phyloP scores from a whole-genome alignment of 805 yeast species.

The Wickerhamiella musiphila region DNA sequence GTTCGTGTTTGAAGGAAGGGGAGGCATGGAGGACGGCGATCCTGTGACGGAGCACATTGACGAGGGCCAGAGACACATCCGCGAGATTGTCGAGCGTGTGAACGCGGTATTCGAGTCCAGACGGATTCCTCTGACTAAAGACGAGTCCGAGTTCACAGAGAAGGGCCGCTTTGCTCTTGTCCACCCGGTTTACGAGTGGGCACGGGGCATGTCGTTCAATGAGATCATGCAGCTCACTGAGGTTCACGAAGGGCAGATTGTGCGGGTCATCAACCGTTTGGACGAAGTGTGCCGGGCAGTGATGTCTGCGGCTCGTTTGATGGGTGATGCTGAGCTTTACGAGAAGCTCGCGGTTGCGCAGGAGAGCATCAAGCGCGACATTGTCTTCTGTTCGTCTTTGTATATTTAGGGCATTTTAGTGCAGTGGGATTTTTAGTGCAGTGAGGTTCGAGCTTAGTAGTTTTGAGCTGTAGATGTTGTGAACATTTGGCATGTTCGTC shows the following conservation, averaged over 20 bases:
- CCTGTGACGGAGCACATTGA: constrained; percentile 76
- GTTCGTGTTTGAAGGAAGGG: constrained; percentile 81
- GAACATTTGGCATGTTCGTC: too few relatives aligned
- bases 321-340: constrained; percentile 84
- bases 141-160: constrained; percentile 71
- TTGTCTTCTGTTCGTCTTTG: constrained; percentile 90
- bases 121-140: constrained; percentile 62
- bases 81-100: constrained; percentile 49
- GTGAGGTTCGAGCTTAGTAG: too few relatives aligned
- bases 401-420: constrained; percentile 34
- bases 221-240: constrained; percentile 79
- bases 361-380: constrained; percentile 88
- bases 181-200: constrained; percentile 97
- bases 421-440: background rate
- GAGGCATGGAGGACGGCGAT: constrained; percentile 40
- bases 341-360: constrained; percentile 83
- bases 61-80: constrained; percentile 38
- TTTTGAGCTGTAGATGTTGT: too few relatives aligned
- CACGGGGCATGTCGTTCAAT: constrained; percentile 78
- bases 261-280: constrained; percentile 79
- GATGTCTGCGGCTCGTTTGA: constrained; percentile 79
- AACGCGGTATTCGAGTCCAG: constrained; percentile 43
- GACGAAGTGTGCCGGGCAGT: constrained; percentile 95
- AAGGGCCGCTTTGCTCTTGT: constrained; percentile 75
- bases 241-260: constrained; percentile 93